Evolutionary conservation across 306 rosid species (phyloP).

Genomic region (Calophaca sinica): DNA sequence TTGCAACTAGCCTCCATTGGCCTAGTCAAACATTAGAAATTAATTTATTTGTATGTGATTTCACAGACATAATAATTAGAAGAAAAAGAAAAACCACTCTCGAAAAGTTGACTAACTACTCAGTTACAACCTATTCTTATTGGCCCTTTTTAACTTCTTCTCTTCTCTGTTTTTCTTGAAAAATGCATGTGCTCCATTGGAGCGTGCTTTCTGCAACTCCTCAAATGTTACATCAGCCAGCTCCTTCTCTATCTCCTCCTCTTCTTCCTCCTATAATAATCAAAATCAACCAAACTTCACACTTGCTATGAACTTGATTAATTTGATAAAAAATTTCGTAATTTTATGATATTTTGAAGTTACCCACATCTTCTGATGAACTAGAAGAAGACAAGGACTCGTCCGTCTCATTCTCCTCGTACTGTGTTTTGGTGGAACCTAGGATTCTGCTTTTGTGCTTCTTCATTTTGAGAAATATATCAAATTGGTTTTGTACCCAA

Average conservation of each 20-base stretch:
- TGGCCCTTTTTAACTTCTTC: constrained; percentile 64
- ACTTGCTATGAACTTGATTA: background rate
- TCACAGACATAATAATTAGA: background rate
- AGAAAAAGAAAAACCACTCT: background rate
- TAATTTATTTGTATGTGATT: constrained; percentile 30
- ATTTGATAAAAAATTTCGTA: background rate
- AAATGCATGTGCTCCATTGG: constrained; percentile 67
- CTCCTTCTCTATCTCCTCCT: constrained; percentile 75
- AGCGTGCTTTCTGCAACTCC: constrained; percentile 84
- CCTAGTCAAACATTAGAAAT: constrained; percentile 55
- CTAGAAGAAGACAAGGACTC: constrained; percentile 45
- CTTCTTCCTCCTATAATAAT: constrained; percentile 65
- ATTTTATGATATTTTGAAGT: background rate
- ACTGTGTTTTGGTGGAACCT: constrained; percentile 39
- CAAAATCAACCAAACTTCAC: constrained; percentile 9
- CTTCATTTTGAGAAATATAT: constrained; percentile 39
- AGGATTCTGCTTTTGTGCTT: constrained; percentile 23
- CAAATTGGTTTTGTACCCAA: background rate
- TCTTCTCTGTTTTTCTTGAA: constrained; percentile 53
- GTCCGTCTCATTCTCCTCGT: constrained; percentile 43
- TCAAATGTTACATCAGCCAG: constrained; percentile 86
- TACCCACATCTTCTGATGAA: constrained; percentile 56
- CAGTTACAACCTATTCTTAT: constrained; percentile 76
- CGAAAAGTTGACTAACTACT: background rate
- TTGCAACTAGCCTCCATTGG: constrained; percentile 90